Base-by-base conservation (phyloP, 345 rosid genomes). In the Salix purpurea region DNA sequence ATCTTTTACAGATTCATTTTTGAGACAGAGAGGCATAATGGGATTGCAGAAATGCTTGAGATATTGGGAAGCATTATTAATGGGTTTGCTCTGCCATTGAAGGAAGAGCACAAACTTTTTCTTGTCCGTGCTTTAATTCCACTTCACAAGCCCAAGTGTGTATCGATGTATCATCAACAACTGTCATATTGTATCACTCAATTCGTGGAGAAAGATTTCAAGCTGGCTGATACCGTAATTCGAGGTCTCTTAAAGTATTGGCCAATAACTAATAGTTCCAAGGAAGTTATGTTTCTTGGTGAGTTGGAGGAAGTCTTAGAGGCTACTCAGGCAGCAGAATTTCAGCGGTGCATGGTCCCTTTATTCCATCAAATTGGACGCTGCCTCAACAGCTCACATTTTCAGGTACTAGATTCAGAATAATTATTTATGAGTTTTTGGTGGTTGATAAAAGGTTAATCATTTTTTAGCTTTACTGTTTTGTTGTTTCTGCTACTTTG, bases 51-150 rank as follows among this genome's bases (percentile, higher is more conserved):
- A 79, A 75, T 91, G 84, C 91, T 91, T 65, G 97, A 91, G 89
- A 90, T 91, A 37, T 86, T 91, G 26, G 97, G 94, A 48, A 91
- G 97, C 80, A 88, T 91, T 78, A 90, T 90, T 69, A 90, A 91
- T 50, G 97, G 97, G 50, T 91, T 91, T 69, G 92, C 97, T 74
- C 83, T 91, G 84, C 97, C 97, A 18, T 85, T 91, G 74, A 91
- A 91, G 89, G 94, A 91, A 87, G 97, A 91, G 80, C 97, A 91
- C 81, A 91, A 91, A 72, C 89, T 91, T 19, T 91, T 91, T 82
- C 88, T 91, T 42, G 85, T 90, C 23, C 87, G 94, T 40, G 94
- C 90, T 4, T 79, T 91, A 86, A 91, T 91, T 76, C 97, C 97
- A 19, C 94, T 91, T 12, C 97, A 91, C 88, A 90, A 88, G 81